phyloP scores from a whole-genome alignment of 805 yeast species.

The Kluyveromyces nonfermentans region DNA sequence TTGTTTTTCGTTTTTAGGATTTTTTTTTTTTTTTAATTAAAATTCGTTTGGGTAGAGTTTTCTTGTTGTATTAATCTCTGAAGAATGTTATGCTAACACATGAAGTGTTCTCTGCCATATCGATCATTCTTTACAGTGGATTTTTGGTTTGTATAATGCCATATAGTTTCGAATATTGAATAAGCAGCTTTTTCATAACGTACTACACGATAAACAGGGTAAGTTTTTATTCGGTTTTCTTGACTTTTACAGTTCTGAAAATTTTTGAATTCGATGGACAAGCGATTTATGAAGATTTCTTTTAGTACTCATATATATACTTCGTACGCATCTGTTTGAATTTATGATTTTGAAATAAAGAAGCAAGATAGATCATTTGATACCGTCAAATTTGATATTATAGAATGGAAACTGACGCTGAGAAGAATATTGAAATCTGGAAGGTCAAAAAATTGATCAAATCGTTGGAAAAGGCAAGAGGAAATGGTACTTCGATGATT shows the following conservation, averaged over 20 bases:
- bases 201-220: background rate
- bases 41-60: background rate
- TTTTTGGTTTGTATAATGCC: background rate
- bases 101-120: too few relatives aligned
- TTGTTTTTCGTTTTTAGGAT: background rate
- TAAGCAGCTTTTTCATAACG: background rate
- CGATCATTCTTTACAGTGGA: background rate
- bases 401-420: conserved; percentile 59
- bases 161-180: background rate
- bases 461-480: conserved; percentile 83
- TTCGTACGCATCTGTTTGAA: background rate
- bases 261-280: conserved; percentile 3
- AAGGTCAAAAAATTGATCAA: conserved; percentile 92
- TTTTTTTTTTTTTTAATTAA: too few relatives aligned
- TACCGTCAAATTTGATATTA: background rate
- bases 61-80: too few relatives aligned
- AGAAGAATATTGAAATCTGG: conserved; percentile 97
- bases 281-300: background rate
- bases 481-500: conserved; percentile 99
- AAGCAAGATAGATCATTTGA: background rate
- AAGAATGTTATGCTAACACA: too few relatives aligned
- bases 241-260: background rate
- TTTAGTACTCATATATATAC: too few relatives aligned
- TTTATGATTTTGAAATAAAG: background rate
- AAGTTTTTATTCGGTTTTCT: background rate